Evolutionary conservation across 1,139 yeast species (phyloP), one percentile per base, ranked within the genome.

Genomic region (Kurtzmaniella natalensis): DNA sequence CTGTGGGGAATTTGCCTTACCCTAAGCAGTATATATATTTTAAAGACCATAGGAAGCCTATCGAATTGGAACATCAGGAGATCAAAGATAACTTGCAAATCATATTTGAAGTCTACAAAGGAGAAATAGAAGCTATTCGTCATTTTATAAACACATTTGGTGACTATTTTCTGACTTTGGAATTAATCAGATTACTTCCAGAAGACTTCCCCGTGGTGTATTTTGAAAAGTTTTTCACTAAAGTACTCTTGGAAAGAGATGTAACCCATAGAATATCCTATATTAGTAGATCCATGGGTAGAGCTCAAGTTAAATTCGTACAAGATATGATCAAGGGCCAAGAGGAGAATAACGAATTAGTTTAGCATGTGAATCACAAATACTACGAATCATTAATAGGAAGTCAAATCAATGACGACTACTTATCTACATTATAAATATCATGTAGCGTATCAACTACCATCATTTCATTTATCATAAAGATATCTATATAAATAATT

Each of bases 141-240:
- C 72, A 67, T 40, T 62, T 66, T 37, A 40, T 64, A 2, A 40
- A 42, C 3, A 32, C 42, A 1, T 61, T 55, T 37, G 63, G 59
- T 3, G 13, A 35, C 1, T 42, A 44, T 18, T 53, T 59, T 29
- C 32, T 53, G 1, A 43, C 64, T 0, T 32, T 37, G 3, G 66
- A 61, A 33, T 42, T 66, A 3, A 32, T 68, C 15, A 40, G 43
- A 3, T 36, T 55, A 39, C 38, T 67, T 8, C 74, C 74, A 2
- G 41, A 44, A 3, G 43, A 51, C 16, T 46, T 61, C 24, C 70
- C 74, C 0, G 30, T 69, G 13, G 46, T 53, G 9, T 54, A 57
- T 33, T 43, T 65, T n/a, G 43, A 51, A 30, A 55, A 54, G 9
- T 66, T 53, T 39, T 43, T 68, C 16, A 41, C 45, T 9, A 36